Percentiles rank a stretch among this genome's conserved stretches.
Evolutionary conservation across 345 rosid genomes (phyloP).

Genomic region (Excoecaria cochinchinensis): DNA sequence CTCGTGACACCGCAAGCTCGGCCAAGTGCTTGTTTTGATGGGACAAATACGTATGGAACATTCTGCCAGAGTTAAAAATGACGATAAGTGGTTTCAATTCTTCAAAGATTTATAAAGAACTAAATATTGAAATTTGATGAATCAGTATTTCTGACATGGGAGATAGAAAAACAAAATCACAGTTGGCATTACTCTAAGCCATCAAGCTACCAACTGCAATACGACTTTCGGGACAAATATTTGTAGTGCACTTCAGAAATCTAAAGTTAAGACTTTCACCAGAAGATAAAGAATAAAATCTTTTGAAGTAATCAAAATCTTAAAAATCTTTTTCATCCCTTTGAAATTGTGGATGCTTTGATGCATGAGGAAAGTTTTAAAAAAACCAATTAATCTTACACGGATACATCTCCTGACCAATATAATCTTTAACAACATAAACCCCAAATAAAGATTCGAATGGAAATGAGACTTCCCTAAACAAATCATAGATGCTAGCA

Average conservation of each 20-base stretch:
- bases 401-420: background rate
- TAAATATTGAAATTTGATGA: background rate
- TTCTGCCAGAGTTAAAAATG: constrained; percentile 51
- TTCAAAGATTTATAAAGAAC: background rate
- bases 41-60: constrained; percentile 97
- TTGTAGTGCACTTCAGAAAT: no score
- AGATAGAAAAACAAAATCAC: background rate
- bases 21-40: constrained; percentile 94
- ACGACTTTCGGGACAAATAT: background rate
- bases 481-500: background rate
- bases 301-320: background rate
- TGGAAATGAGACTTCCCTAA: background rate
- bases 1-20: constrained; percentile 98
- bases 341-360: background rate
- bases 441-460: background rate
- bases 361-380: background rate
- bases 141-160: background rate
- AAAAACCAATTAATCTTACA: background rate
- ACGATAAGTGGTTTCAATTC: background rate
- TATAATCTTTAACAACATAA: background rate
- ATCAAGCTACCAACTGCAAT: background rate
- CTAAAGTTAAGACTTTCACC: background rate
- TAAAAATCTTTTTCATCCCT: background rate
- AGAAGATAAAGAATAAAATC: background rate
- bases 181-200: background rate